phyloP scores from a whole-genome alignment of 169 alveolate species.

The Condylostoma magnum region DNA sequence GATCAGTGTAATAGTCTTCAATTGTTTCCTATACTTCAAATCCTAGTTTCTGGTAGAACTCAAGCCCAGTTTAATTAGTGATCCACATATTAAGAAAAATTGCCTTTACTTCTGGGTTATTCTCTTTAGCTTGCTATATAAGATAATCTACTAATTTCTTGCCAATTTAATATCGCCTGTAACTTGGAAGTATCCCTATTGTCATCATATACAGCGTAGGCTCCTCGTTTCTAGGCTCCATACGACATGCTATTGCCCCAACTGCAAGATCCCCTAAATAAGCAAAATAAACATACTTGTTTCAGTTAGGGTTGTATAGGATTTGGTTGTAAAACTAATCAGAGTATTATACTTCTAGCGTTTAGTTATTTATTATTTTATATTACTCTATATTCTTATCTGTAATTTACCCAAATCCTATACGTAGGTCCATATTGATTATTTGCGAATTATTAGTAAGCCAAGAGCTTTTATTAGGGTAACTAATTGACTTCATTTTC shows the following conservation, averaged over 20 bases:
- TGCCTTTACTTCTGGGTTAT: conserved; percentile 17
- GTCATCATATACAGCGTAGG: conserved; percentile 61
- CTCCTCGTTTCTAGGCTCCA: conserved; percentile 40
- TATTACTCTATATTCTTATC: too few species aligned
- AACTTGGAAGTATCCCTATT: conserved; percentile 51
- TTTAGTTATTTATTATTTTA: too few species aligned
- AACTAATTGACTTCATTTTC: too few species aligned
- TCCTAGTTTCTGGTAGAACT: conserved; percentile 56
- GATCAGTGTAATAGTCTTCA: conserved; percentile 56
- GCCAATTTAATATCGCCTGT: conserved; percentile 59
- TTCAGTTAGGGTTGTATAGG: too few species aligned
- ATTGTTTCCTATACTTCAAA: conserved; percentile 41
- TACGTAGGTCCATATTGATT: too few species aligned
- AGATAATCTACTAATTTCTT: conserved; percentile 38
- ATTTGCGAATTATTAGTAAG: too few species aligned
- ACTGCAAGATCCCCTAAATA: conserved; percentile 55
- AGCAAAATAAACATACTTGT: conserved; percentile 35
- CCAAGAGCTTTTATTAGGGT: too few species aligned
- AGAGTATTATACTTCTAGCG: too few species aligned
- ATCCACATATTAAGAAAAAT: conserved; percentile 54
- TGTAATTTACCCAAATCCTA: too few species aligned
- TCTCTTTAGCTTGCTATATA: conserved; percentile 37
- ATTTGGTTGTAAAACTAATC: too few species aligned
- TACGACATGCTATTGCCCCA: conserved; percentile 62
- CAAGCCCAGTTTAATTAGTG: conserved; percentile 48